A percentile compares a stretch with the other conserved stretches of the same genome.
Evolutionary conservation across 306 rosid species (phyloP).

Genomic region (Potentilla sterilis): DNA sequence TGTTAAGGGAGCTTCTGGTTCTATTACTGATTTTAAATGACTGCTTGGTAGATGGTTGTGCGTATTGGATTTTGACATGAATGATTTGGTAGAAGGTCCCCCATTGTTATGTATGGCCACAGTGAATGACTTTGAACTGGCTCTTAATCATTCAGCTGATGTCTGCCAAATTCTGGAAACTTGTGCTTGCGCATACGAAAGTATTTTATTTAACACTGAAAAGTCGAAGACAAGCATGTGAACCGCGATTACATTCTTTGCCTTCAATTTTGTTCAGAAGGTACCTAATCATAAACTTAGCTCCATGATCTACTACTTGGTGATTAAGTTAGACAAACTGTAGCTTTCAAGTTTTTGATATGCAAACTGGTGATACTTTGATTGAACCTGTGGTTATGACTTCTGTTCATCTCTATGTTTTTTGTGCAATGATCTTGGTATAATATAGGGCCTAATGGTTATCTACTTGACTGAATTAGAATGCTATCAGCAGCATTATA

Average conservation of each 20-base stretch:
- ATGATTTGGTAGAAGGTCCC: constrained; percentile 6
- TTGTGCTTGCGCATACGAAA: constrained; percentile 32
- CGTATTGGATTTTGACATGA: constrained; percentile 24
- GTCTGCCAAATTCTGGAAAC: constrained; percentile 13
- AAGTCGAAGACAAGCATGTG: constrained; percentile 14
- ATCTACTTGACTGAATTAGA: background rate
- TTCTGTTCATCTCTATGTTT: background rate
- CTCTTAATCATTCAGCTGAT: background rate
- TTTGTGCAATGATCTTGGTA: background rate
- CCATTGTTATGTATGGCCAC: constrained; percentile 18
- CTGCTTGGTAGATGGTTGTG: constrained; percentile 11
- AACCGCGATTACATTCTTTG: constrained; percentile 24
- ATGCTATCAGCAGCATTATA: background rate
- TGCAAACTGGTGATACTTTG: background rate
- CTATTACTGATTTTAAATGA: constrained; percentile 34
- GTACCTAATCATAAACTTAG: constrained; percentile 12
- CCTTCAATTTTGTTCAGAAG: constrained; percentile 18
- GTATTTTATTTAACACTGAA: constrained; percentile 2
- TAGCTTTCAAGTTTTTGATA: background rate
- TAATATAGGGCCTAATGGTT: background rate
- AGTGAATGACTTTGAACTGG: background rate
- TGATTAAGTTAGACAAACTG: constrained; percentile 10
- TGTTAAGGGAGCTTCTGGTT: constrained; percentile 44
- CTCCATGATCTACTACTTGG: background rate
- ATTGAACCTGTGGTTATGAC: background rate